Base-by-base conservation (phyloP, 176 grass and related monocot species). In the Alloteropsis semialata region DNA sequence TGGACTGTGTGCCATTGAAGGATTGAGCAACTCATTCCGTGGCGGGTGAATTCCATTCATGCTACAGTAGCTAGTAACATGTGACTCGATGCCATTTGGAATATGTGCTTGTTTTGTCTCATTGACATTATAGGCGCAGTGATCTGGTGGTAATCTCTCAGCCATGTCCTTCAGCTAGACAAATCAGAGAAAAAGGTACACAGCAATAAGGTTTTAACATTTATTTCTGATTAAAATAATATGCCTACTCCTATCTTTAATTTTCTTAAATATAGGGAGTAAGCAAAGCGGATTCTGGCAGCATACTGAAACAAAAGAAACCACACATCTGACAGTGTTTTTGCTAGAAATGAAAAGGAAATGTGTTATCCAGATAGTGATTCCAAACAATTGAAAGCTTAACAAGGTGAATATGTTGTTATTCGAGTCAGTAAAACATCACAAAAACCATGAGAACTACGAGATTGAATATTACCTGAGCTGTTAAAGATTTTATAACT, bases 401-500 rank as follows among this genome's bases (percentile, higher is more conserved):
- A 45, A 44, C 29, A 72, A 37, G 36, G 65, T 75, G 37, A 81
- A 7, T 22, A 79, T 30, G 58, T 33, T 58, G 49, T 41, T 72
- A 71, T 25, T 60, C 60, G 71, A 63, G 17, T 64, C 22, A n/a
- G 29, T 41, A 84, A 21, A 84, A 3, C 25, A 78, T 67, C 48
- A 76, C 25, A 66, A 0, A 57, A 45, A 42, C 14, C 60, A 42
- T 86, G 34, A 84, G 32, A 63, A 79, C 7, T 83, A 81, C 32
- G 38, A 42, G 29, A 76, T 14, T 56, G 48, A 74, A 85, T 29
- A 50, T 63, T 84, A 98, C 96, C 92, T 98, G 92, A 12, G 96
- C 87, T 18, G 96, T 95, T 86, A 98, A 80, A 46, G 96, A 91
- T 91, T 98, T 98, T 89, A 98, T 95, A 75, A 98, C 96, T 84